Conservation (phyloP, 2,329 filamentous ascomycete species). For the Byssothecium circinans region DNA sequence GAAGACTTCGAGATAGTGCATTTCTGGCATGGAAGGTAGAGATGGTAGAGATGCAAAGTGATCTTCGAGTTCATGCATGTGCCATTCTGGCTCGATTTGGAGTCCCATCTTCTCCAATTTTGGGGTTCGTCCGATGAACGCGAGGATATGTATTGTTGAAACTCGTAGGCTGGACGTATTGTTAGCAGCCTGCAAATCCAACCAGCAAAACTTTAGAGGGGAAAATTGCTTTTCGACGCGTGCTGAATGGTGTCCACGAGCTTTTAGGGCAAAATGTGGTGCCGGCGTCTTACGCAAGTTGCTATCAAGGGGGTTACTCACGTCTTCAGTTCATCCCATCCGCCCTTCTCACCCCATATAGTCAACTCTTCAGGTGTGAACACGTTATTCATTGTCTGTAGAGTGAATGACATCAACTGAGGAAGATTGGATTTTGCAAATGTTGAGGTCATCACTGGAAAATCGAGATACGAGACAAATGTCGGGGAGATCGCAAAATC, state of each 20-base stretch:
- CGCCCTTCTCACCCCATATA: constrained; percentile 4
- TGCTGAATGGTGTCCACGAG: neutral
- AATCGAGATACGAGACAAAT: neutral
- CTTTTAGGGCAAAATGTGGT: too few species aligned
- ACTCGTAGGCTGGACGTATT: too few species aligned
- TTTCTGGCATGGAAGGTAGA: too few species aligned
- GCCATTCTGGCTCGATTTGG: neutral
- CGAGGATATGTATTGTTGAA: too few species aligned
- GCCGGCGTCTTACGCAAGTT: too few species aligned
- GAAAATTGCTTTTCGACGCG: neutral
- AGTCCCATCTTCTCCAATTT: neutral
- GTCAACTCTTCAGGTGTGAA: constrained; percentile 6
- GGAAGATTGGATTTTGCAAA: constrained; percentile 2
- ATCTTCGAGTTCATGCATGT: neutral
- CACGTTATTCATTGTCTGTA: neutral
- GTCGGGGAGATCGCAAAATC: neutral
- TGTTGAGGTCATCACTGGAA: constrained; percentile 1
- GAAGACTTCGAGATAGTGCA: too few species aligned
- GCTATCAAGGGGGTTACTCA: too few species aligned
- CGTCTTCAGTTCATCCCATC: constrained; percentile 3
- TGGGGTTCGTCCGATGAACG: neutral
- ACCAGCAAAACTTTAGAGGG: neutral
- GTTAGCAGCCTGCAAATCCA: too few species aligned
- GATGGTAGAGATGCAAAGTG: too few species aligned
- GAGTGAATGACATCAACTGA: neutral